phyloP scores from a whole-genome alignment of 129 eudicot genomes.

The Silybum marianum region DNA sequence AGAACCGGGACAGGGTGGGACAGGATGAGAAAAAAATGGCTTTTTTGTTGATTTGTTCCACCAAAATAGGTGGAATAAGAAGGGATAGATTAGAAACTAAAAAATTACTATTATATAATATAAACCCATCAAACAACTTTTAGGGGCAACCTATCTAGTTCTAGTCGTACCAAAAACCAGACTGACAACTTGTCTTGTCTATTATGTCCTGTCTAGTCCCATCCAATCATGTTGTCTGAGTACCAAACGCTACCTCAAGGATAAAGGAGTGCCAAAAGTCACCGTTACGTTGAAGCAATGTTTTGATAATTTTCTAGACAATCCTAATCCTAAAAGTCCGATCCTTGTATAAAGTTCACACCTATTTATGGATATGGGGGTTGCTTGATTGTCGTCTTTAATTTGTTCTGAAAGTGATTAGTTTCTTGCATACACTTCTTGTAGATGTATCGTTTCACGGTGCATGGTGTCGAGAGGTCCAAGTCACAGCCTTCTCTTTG shows the following conservation, averaged over 20 bases:
- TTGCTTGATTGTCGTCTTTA: not conserved
- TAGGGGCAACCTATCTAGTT: not conserved
- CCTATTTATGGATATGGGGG: not conserved
- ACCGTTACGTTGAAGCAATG: not conserved
- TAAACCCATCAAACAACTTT: not conserved
- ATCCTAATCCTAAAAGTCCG: not conserved
- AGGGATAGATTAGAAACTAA: no score
- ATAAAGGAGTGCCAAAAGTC: not conserved
- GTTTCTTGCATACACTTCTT: conserved; percentile 19
- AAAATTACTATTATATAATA: no score
- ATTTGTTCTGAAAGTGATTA: conserved; percentile 9
- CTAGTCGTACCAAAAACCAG: not conserved
- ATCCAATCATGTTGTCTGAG: not conserved
- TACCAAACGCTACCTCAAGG: not conserved
- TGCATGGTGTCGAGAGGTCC: conserved; percentile 69
- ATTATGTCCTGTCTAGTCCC: no score
- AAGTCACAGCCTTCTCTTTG: conserved; percentile 62
- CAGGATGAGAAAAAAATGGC: not conserved
- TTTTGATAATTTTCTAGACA: not conserved
- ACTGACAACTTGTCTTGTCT: not conserved
- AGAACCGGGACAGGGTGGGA: not conserved
- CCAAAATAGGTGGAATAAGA: no score
- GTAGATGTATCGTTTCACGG: conserved; percentile 80
- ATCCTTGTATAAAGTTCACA: not conserved
- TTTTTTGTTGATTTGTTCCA: no score